Percentiles rank a stretch among this genome's conserved stretches.
phyloP scores from a whole-genome alignment of 1,284 basidiomycete species.

The Volvariella surrecta region DNA sequence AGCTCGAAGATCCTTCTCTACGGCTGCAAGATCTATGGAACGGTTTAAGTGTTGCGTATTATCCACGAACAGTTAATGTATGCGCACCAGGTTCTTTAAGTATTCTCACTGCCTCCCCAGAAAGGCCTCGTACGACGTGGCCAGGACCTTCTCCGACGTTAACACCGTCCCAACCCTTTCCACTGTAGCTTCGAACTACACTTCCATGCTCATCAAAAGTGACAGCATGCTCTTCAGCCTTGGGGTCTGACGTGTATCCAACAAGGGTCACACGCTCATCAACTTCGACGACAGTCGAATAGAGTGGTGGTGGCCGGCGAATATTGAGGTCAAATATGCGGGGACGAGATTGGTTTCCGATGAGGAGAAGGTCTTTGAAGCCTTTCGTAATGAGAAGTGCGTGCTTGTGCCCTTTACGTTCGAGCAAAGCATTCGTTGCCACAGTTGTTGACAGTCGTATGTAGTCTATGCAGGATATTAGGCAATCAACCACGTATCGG shows the following conservation, averaged over 20 bases:
- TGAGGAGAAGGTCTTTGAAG: conserved; percentile 86
- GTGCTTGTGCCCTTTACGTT: conserved; percentile 88
- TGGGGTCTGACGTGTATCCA: conserved; percentile 87
- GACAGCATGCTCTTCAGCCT: conserved; percentile 66
- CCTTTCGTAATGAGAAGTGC: conserved; percentile 90
- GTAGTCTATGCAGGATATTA: conserved; percentile 52
- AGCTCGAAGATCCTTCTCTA: conserved; percentile 53
- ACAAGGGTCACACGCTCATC: conserved; percentile 94
- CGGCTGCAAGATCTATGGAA: conserved; percentile 35
- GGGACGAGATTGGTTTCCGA: conserved; percentile 90
- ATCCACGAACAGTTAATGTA: not conserved
- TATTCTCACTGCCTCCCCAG: conserved; percentile 88
- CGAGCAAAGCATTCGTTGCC: conserved; percentile 92
- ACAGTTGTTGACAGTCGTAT: conserved; percentile 93
- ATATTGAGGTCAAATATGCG: conserved; percentile 87
- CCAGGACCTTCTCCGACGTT: conserved; percentile 69
- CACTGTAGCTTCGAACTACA: conserved; percentile 64
- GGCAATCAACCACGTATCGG: conserved; percentile 1
- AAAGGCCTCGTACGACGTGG: conserved; percentile 74
- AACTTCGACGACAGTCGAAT: conserved; percentile 78
- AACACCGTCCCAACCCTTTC: conserved; percentile 60
- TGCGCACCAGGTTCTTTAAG: conserved; percentile 63
- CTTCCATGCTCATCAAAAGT: conserved; percentile 66
- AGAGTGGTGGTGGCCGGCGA: conserved; percentile 72
- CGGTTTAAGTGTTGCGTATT: not conserved